Base-by-base conservation (phyloP, 2,329 filamentous ascomycete species). In the Chaetomium strumarium region DNA sequence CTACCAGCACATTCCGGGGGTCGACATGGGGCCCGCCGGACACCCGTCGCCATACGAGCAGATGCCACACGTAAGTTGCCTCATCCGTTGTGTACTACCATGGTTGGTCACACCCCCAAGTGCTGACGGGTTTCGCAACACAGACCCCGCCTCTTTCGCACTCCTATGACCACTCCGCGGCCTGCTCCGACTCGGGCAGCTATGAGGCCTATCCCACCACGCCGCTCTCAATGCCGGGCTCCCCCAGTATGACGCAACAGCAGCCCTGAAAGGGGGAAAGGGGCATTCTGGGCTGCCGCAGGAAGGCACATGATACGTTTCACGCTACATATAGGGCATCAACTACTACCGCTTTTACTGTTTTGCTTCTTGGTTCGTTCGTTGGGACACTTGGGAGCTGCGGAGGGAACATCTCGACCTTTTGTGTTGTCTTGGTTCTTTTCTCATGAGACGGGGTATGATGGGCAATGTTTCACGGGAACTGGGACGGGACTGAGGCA, bases 71-170 rank as follows among this genome's bases (percentile, higher is more conserved):
- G 86, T 90, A 84, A 85, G 82, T 84, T 36, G 47, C 40, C 72
- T 51, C 45, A 17, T 11, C 31, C n/a, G n/a, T n/a, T n/a, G n/a
- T n/a, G n/a, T 17, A 13, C 16, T 36, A 45, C n/a, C 49, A 40
- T 30, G 49, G 49, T 19, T 41, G 31, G 16, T 12, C n/a, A n/a
- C n/a, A n/a, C n/a, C n/a, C 54, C 54, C 54, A 67, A 71, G n/a
- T 73, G 74, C 77, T 78, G 75, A 79, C 72, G 68, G 68, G 67
- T 37, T 14, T 37, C 34, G 55, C 39, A 68, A n/a, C 60, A 63
- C 72, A 90, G 86, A 90, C 86, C 69, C 86, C 86, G 72, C 84
- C 86, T 65, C 80, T 90, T 62, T 86, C 84, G 63, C 84, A 86
- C 67, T 85, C 83, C 29, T 87, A 83, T 68, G 84, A 87, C 63